Evolutionary conservation across 78 protist genomes (phyloP).

Genomic region (Guillardia theta): DNA sequence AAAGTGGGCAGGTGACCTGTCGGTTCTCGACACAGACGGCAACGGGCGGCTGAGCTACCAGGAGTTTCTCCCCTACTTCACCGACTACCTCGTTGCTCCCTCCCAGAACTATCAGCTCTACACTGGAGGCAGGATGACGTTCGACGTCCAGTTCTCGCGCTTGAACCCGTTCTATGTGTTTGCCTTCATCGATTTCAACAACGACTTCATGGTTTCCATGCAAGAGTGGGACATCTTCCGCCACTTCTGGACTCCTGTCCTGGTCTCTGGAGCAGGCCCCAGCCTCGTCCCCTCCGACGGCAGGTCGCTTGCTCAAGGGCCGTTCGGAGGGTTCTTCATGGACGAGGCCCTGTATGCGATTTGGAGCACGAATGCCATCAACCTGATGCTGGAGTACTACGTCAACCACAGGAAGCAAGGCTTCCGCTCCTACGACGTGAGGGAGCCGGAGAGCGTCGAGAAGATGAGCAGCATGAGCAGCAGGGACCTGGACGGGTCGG

Average conservation of each 20-base stretch:
- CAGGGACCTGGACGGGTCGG: slow-evolving; percentile 28
- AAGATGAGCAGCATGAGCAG: background rate
- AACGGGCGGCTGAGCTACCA: background rate
- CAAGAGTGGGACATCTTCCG: background rate
- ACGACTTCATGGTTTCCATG: background rate
- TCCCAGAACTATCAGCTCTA: background rate
- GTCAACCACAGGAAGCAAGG: background rate
- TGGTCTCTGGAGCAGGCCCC: background rate
- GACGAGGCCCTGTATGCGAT: background rate
- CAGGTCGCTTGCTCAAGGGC: background rate
- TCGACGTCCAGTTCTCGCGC: background rate
- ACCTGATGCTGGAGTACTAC: slow-evolving; percentile 8
- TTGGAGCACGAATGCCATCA: background rate
- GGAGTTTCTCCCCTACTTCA: background rate
- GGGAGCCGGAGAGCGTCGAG: background rate
- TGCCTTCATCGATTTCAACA: background rate
- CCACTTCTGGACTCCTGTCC: background rate
- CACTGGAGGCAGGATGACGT: background rate
- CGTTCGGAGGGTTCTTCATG: background rate
- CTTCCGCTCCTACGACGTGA: background rate
- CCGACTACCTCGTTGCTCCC: background rate
- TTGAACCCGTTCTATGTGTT: background rate
- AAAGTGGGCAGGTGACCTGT: background rate
- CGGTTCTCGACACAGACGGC: background rate
- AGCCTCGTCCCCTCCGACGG: background rate